A percentile compares a stretch with the other conserved stretches of the same genome.
These are phyloP conservation scores for Salinomyces thailandicus DNA, from an alignment of 2,329 filamentous ascomycete species.

Conservation along the genomic window DNA sequence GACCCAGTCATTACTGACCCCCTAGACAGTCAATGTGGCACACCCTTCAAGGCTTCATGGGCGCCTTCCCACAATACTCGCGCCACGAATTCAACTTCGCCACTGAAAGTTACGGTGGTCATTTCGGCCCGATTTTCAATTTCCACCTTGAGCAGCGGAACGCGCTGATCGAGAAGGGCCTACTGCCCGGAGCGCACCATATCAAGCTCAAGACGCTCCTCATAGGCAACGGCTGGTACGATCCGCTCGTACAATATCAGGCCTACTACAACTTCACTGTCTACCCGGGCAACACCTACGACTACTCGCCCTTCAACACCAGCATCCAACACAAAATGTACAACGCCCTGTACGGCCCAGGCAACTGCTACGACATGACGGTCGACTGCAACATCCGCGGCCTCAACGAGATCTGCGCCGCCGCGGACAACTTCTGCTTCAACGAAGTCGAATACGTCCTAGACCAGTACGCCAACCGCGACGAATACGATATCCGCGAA, in stretches of 20 bases:
- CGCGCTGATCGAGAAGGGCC: constrained; percentile 12
- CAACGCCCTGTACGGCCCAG: constrained; percentile 49
- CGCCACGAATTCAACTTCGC: constrained; percentile 25
- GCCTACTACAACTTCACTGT: constrained; percentile 48
- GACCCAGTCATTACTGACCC: no score
- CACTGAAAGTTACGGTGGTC: constrained; percentile 20
- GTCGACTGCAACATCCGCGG: constrained; percentile 44
- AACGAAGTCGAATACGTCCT: constrained; percentile 43
- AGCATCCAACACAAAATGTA: constrained; percentile 34
- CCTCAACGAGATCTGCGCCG: constrained; percentile 40
- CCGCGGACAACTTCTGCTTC: constrained; percentile 47
- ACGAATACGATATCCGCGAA: constrained; percentile 52
- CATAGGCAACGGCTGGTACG: constrained; percentile 48
- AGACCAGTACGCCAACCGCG: constrained; percentile 41
- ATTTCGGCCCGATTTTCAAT: constrained; percentile 18
- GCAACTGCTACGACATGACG: constrained; percentile 50
- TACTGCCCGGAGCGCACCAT: constrained; percentile 21
- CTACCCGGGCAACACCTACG: constrained; percentile 41
- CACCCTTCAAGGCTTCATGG: constrained; percentile 52
- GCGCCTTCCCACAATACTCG: constrained; percentile 40
- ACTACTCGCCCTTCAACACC: constrained; percentile 41
- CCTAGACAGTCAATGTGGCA: constrained; percentile 47
- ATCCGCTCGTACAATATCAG: constrained; percentile 45
- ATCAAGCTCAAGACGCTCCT: constrained; percentile 24
- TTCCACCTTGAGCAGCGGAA: constrained; percentile 25